These are phyloP conservation scores for Nakazawaea holstii DNA, from an alignment of 805 yeast species.

Conservation along the genomic window DNA sequence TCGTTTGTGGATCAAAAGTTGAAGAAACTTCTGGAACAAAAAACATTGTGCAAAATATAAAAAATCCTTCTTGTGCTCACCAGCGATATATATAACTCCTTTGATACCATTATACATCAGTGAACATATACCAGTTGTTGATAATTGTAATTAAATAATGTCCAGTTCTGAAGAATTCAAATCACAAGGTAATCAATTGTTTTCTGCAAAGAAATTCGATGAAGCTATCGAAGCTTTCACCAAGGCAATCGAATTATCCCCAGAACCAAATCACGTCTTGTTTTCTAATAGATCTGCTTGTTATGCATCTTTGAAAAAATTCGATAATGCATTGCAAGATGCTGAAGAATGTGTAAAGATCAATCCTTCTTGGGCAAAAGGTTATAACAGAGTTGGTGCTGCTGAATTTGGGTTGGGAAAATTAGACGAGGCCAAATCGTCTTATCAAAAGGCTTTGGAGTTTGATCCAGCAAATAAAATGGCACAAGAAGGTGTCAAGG, in stretches of 20 bases:
- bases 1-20: background rate
- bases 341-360: slow-evolving; percentile 81
- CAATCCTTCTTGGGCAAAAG: slow-evolving; percentile 91
- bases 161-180: slow-evolving; percentile 66
- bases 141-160: background rate
- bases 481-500: slow-evolving; percentile 77
- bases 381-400: slow-evolving; percentile 89
- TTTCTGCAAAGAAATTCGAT: slow-evolving; percentile 77
- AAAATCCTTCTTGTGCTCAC: too few relatives aligned
- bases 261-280: slow-evolving; percentile 84
- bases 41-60: background rate
- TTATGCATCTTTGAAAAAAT: slow-evolving; percentile 74
- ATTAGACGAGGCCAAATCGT: slow-evolving; percentile 63
- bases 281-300: slow-evolving; percentile 93
- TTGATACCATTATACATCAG: too few relatives aligned
- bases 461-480: slow-evolving; percentile 77
- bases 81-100: too few relatives aligned
- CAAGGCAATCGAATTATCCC: slow-evolving; percentile 80
- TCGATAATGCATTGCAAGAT: slow-evolving; percentile 70
- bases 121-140: too few relatives aligned
- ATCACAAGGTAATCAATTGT: slow-evolving; percentile 91
- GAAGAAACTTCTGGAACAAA: slow-evolving; percentile 8
- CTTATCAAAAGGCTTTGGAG: slow-evolving; percentile 75
- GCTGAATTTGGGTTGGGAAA: slow-evolving; percentile 87
- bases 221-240: slow-evolving; percentile 79